Evolutionary conservation across 2,329 filamentous ascomycete species (phyloP), one percentile per base, ranked within the genome.

Genomic region (Talaromyces rugulosus): DNA sequence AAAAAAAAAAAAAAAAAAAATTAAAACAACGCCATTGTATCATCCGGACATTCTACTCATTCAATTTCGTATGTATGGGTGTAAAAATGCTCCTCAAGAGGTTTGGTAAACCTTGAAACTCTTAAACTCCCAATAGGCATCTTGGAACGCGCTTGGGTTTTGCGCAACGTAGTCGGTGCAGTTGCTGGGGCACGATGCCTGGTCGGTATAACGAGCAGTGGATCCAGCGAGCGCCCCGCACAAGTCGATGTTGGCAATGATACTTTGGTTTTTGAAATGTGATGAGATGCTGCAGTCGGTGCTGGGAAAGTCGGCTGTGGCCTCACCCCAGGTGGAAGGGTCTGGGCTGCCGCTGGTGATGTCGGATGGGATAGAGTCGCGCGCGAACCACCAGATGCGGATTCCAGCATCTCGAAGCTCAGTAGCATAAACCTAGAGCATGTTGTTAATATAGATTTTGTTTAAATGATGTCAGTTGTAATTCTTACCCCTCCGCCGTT

Each of bases 61-160:
- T 27, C n/a, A n/a, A n/a, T 6, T n/a, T n/a, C 36, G 36, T 40
- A n/a, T 8, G 36, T 28, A 8, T 28, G 12, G 18, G 44, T 6
- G 27, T 28, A 18, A 52, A 36, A 57, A 4, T 40, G 9, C 5
- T 12, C 28, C n/a, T 55, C 40, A 65, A 34, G 59, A 62, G 12
- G 77, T 73, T 65, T 79, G 74, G 69, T 87, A 89, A 2, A 89
- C 81, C 64, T 83, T 77, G 65, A 89, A 87, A 9, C 77, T 72
- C 2, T 81, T 83, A 75, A 89, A 87, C 74, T 85, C 85, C 88
- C 84, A 91, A 70, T 81, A 90, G 1, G 84, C 87, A 68, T 84
- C 80, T 51, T 74, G 78, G 71, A 86, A 89, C 1, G 75, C 82
- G 23, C 70, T 73, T 23, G 82, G 85, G 66, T 85, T 82, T 59